Conservation (phyloP, 768 basidiomycete species). For the Holtermannia corniformis region DNA sequence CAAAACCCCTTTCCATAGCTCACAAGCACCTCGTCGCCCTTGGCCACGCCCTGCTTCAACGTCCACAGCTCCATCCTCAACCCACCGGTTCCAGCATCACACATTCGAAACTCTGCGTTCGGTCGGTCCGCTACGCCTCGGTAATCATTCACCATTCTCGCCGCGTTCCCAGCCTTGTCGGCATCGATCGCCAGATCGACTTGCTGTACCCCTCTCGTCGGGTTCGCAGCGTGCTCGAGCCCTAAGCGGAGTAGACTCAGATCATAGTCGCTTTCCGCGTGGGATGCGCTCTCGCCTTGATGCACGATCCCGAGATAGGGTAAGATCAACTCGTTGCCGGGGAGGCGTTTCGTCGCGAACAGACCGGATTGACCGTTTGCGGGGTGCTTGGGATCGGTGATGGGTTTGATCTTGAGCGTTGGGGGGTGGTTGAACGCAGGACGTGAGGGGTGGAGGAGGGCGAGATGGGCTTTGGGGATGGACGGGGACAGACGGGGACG, state of each 20-base stretch:
- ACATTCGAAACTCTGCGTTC: conserved; percentile 35
- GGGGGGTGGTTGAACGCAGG: conserved; percentile 24
- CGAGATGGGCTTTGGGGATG: conserved; percentile 33
- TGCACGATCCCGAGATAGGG: conserved; percentile 82
- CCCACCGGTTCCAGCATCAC: conserved; percentile 48
- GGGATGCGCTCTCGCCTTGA: conserved; percentile 26
- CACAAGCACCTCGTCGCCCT: conserved; percentile 75
- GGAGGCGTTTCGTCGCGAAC: conserved; percentile 65
- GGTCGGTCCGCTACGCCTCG: conserved; percentile 54
- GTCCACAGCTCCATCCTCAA: conserved; percentile 66
- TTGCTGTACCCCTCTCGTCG: conserved; percentile 19
- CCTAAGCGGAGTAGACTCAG: conserved; percentile 51
- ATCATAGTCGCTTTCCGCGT: conserved; percentile 59
- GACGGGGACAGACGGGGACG: background rate
- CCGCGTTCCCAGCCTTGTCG: conserved; percentile 66
- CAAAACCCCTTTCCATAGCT: conserved; percentile 86
- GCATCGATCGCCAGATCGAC: conserved; percentile 68
- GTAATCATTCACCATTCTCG: conserved; percentile 84
- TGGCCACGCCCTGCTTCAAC: conserved; percentile 50
- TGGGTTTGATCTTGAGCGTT: conserved; percentile 52
- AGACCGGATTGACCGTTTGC: conserved; percentile 69
- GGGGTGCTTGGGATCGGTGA: conserved; percentile 53
- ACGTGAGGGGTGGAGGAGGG: conserved; percentile 10
- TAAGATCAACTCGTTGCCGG: conserved; percentile 56
- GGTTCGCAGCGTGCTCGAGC: conserved; percentile 17